Evolutionary conservation across 1,284 basidiomycete species (phyloP), one percentile per base, ranked within the genome.

Genomic region (Leccinum proximum): DNA sequence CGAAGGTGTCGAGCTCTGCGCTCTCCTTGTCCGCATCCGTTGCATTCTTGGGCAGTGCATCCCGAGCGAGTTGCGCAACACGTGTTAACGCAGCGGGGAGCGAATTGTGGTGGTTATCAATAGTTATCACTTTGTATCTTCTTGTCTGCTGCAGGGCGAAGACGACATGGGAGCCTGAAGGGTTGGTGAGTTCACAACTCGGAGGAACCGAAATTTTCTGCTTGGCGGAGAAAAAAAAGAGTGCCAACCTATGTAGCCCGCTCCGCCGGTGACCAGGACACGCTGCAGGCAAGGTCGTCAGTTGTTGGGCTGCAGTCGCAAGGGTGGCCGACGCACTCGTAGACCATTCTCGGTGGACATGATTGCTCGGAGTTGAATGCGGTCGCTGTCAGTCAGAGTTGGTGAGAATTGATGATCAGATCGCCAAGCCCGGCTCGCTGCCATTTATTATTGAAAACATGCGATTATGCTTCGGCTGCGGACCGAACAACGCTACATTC

Each of bases 81-180:
- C 91, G 86, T 68, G 82, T 74, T 67, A 94, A 82, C 5, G 94
- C 87, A 42, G 83, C 81, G 4, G 92, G 87, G 70, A 88, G 88
- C 2, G 96, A 94, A 77, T 98, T 98, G 80, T 96, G 90, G 79
- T 91, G 84, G 81, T 97, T 97, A 80, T 97, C 94, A 70, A 97
- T 84, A n/a, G 93, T 91, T 71, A 96, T 86, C 68, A 97, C 94
- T 74, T 92, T 93, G 84, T 93, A 98, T 68, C 88, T 84, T 66
- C 92, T 85, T 22, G 96, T 96, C 72, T 93, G 85, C 70, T 97
- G 90, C 40, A 97, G 82, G 62, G 87, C 83, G 70, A 92, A 91
- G 68, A 96, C 88, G 73, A 97, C 91, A 79, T 98, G 96, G 56
- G 94, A 96, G 73, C 94, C 96, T 89, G 64, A 59, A 53, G 35